Evolutionary conservation across 306 rosid genomes (phyloP).

Genomic region (Dalbergia cultrata): DNA sequence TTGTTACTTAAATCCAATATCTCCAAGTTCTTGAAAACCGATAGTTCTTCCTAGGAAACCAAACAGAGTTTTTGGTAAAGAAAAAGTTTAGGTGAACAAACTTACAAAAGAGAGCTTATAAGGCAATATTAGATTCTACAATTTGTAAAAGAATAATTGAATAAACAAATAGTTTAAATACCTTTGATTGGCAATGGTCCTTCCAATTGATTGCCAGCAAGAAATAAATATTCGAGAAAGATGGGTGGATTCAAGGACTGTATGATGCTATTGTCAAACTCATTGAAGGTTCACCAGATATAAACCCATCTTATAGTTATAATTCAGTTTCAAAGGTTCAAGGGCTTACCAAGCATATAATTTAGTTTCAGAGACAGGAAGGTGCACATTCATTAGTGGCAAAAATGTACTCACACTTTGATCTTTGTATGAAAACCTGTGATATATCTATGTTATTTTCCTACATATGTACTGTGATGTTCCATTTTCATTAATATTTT

Average conservation of each 20-base stretch:
- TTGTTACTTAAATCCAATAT: conserved; percentile 7
- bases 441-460: not conserved
- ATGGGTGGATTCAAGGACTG: not conserved
- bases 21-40: conserved; percentile 29
- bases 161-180: not conserved
- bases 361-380: not conserved
- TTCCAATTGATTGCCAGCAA: not conserved
- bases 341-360: not conserved
- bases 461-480: not conserved
- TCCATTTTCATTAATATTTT: not conserved
- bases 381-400: not conserved
- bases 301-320: not conserved
- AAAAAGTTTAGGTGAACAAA: too few species aligned
- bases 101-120: too few species aligned
- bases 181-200: conserved; percentile 28
- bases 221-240: conserved; percentile 11
- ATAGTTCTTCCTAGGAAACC: not conserved
- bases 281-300: not conserved
- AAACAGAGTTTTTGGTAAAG: not conserved
- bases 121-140: too few species aligned
- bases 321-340: not conserved
- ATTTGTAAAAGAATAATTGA: not conserved
- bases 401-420: not conserved
- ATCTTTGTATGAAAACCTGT: not conserved
- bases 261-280: not conserved